Base-by-base conservation (phyloP, 2,329 filamentous ascomycete species). In the Neonectria coccinea region DNA sequence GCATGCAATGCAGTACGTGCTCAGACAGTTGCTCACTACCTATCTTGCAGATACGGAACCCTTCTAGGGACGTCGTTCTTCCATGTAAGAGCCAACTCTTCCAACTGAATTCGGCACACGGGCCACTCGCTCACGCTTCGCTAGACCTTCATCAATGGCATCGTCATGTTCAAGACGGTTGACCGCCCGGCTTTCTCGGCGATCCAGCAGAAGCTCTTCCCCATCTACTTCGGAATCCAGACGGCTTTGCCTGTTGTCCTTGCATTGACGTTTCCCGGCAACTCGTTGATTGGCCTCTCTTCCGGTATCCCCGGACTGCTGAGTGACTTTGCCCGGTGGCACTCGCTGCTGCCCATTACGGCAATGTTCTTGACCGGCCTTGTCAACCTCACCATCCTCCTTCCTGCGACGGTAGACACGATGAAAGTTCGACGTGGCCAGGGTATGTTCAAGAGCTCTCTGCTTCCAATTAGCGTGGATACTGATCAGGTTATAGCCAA, bases 221-320 rank as follows among this genome's bases (percentile, higher is more conserved):
- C 93, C 36, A 85, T 93, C 73, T 99, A 97, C 84, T 98, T 98
- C 78, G 84, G 88, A 50, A 82, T 98, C 62, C 95, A 98, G 81
- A 90, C 93, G 4, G 84, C 86, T 6, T 82, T 95, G 1, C 93
- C 96, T 0, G 78, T 91, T 16, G 75, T 92, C 22, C 83, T 97
- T 18, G 90, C 91, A 20, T 76, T 97, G 59, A 97, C 95, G 5
- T 95, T 93, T 76, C 94, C 94, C 6, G 89, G 87, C n/a, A 85
- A 84, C 72, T 75, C 76, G 53, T 69, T 84, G 62, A 80, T 82
- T 56, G 80, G 88, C 65, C 62, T 85, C 33, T 68, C 82, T 61
- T 79, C 80, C 51, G 80, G 88, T 53, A 58, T 90, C 57, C 73
- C 77, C 9, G 89, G 89, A 12, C 79, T 92, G 1, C 75, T 93